Evolutionary conservation across 139 green algal genomes (phyloP), one percentile per base, ranked within the genome.

Genomic region (Deuterostichococcus epilithicus): DNA sequence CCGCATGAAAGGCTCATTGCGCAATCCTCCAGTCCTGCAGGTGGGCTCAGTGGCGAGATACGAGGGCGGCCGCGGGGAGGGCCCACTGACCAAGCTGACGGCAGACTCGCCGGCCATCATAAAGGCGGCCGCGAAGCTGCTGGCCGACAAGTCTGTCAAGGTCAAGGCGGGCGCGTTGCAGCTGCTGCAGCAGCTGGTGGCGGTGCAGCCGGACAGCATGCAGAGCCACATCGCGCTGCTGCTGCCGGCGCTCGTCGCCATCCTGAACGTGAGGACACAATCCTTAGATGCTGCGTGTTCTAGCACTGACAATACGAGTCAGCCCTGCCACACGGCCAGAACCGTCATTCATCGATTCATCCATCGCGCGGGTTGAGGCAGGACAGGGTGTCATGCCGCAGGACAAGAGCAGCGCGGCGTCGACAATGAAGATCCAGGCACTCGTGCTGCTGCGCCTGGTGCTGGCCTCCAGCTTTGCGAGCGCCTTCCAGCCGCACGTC

Each of bases 371-470:
- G 52, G 22, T 66, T 66, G 52, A 66, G 52, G 52, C 20, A n/a
- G 52, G 38, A 30, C n/a, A 63, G 38, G 33, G 45, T 18, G 15
- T 45, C 67, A 38, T 25, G n/a, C 32, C 68, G 66, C 87, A 95
- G 86, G 90, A 95, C 83, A 87, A 90, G 74, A 84, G 76, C 35
- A 76, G 69, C 67, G 47, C 68, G 1, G 78, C 65, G 37, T 75
- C 70, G 42, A 47, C 77, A 52, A 81, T 97, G 33, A 97, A 98
- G 86, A 94, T 98, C 36, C 90, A 97, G 80, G 95, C 92, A 1
- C 90, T 98, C n/a, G 73, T 82, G 59, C 98, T 98, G 78, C 82
- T 97, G n/a, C 82, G 87, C 23, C 71, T 86, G 25, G 80, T 85
- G 2, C 78, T 98, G 72, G 73, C 80, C 37, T 76, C 76, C 58